Evolutionary conservation across 2,329 filamentous ascomycete species (phyloP).

Genomic region (Clarireedia paspali): DNA sequence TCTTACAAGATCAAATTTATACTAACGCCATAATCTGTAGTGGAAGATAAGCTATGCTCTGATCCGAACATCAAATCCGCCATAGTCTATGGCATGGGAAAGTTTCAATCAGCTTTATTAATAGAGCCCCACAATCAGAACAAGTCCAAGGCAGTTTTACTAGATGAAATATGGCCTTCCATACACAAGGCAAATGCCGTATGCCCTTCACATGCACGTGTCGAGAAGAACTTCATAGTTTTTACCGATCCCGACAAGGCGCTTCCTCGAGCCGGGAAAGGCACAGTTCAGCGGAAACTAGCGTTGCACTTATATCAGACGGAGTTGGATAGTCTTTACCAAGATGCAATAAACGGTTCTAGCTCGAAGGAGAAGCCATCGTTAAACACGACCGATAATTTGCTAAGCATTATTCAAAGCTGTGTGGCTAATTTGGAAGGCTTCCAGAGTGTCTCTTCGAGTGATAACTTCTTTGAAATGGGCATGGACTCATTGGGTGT

Average conservation of each 20-base stretch:
- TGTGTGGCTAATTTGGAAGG: not conserved
- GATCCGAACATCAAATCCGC: conserved; percentile 30
- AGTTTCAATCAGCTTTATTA: conserved; percentile 31
- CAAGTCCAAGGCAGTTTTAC: not conserved
- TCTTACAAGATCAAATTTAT: too few species aligned
- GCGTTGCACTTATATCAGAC: conserved; percentile 25
- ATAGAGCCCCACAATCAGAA: conserved; percentile 25
- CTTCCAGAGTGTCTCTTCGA: not conserved
- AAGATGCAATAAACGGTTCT: not conserved
- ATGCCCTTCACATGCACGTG: conserved; percentile 25
- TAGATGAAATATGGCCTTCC: conserved; percentile 23
- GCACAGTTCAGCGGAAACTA: conserved; percentile 29
- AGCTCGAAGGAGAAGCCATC: not conserved
- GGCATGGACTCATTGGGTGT: conserved; percentile 11
- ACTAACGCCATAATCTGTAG: conserved; percentile 19
- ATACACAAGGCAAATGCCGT: conserved; percentile 27
- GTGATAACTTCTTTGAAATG: conserved; percentile 2
- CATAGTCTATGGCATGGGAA: conserved; percentile 29
- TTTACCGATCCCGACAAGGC: conserved; percentile 28
- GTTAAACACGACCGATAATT: not conserved
- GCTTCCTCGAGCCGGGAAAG: conserved; percentile 30
- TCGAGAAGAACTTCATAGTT: conserved; percentile 23
- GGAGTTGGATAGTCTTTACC: conserved; percentile 23
- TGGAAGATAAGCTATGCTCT: conserved; percentile 29
- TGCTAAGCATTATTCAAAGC: not conserved